Conservation (phyloP, 805 yeast species). For the Pichia occidentalis region DNA sequence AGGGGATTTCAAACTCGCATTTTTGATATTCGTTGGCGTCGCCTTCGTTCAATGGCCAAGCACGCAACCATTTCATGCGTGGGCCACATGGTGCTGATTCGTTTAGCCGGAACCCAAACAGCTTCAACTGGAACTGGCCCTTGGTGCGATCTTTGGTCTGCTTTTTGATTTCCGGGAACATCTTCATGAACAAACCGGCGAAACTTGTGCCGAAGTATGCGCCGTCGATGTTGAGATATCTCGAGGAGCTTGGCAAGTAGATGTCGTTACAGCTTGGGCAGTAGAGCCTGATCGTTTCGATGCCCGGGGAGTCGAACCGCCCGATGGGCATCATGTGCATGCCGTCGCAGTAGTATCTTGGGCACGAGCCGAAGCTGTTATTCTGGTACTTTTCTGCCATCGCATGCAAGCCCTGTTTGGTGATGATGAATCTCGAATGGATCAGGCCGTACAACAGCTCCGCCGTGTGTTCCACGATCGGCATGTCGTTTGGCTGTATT, state of each 20-base stretch:
- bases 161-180: constrained; percentile 84
- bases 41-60: constrained; percentile 55
- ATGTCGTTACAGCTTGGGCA: constrained; percentile 94
- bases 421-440: constrained; percentile 84
- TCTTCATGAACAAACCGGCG: constrained; percentile 85
- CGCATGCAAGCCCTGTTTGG: constrained; percentile 82
- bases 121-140: constrained; percentile 58
- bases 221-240: constrained; percentile 87
- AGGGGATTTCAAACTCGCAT: constrained; percentile 59
- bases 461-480: constrained; percentile 81
- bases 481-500: constrained; percentile 58
- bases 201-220: constrained; percentile 96
- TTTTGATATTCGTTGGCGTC: constrained; percentile 56
- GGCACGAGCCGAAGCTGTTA: constrained; percentile 86
- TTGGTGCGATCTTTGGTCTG: constrained; percentile 51
- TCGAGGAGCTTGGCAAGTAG: constrained; percentile 79
- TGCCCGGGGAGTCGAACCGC: constrained; percentile 82
- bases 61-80: constrained; percentile 93
- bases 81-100: constrained; percentile 76
- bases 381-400: constrained; percentile 93
- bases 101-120: constrained; percentile 82
- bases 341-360: constrained; percentile 82
- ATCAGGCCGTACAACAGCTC: constrained; percentile 89
- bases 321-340: constrained; percentile 91
- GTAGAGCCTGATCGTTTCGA: constrained; percentile 83